These are phyloP conservation scores for Serendipita sp. DNA, from an alignment of 1,284 basidiomycete species.

Conservation along the genomic window DNA sequence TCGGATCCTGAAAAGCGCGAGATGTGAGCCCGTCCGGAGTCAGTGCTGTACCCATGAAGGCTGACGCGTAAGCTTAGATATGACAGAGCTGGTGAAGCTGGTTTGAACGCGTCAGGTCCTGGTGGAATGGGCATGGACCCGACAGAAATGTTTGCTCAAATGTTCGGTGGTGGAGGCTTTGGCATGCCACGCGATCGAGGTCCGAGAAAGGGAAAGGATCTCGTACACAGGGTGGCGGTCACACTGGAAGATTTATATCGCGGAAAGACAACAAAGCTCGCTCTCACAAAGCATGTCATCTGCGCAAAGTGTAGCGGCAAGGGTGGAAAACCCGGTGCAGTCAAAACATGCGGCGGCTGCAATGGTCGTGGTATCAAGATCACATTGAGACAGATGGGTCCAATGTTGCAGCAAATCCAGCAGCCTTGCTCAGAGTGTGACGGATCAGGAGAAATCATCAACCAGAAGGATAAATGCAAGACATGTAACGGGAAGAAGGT, in stretches of 20 bases:
- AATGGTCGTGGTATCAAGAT: constrained; percentile 85
- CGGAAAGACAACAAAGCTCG: constrained; percentile 96
- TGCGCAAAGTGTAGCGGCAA: constrained; percentile 90
- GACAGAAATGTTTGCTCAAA: constrained; percentile 88
- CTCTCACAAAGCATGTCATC: constrained; percentile 89
- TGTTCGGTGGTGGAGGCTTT: constrained; percentile 70
- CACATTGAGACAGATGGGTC: constrained; percentile 90
- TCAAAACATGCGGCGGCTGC: constrained; percentile 69
- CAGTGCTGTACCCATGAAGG: not conserved
- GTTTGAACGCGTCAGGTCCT: constrained; percentile 52
- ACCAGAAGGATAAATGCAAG: constrained; percentile 86
- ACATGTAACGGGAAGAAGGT: constrained; percentile 94
- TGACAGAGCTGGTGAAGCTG: constrained; percentile 88
- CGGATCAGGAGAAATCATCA: constrained; percentile 88
- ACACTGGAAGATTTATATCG: constrained; percentile 96
- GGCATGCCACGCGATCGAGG: constrained; percentile 52
- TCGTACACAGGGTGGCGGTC: constrained; percentile 92
- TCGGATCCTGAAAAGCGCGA: constrained; percentile 78
- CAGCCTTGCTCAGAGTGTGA: constrained; percentile 87
- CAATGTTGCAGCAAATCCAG: constrained; percentile 99
- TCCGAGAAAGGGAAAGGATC: constrained; percentile 96
- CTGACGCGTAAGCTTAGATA: constrained; percentile 32
- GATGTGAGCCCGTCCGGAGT: constrained; percentile 23
- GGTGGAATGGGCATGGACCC: constrained; percentile 95
- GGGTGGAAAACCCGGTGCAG: constrained; percentile 94